Conservation (phyloP, 495 filamentous ascomycete genomes). For the Hypoxylon fuscum region DNA sequence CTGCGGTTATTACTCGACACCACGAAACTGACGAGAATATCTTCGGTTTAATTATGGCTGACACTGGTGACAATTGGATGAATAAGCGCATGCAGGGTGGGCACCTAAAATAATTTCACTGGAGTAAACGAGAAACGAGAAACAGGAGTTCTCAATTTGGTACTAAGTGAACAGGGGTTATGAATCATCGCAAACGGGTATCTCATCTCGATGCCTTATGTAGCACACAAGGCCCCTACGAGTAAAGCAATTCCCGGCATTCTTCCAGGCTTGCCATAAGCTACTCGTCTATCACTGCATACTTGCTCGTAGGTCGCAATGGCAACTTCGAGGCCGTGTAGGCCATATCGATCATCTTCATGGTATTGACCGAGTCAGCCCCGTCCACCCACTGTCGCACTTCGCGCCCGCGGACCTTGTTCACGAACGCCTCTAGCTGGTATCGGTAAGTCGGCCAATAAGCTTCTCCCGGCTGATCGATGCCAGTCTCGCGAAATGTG, state of each 20-base stretch:
- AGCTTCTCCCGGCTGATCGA: constrained; percentile 48
- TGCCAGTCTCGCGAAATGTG: constrained; percentile 49
- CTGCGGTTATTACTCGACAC: too few species aligned
- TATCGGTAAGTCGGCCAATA: constrained; percentile 63
- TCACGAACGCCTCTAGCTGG: constrained; percentile 67
- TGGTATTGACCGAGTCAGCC: constrained; percentile 61
- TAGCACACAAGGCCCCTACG: too few species aligned
- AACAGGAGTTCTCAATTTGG: too few species aligned
- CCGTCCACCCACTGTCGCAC: constrained; percentile 59
- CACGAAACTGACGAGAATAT: too few species aligned
- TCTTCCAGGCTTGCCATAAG: not conserved
- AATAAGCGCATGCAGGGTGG: too few species aligned
- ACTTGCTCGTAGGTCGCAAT: constrained; percentile 50
- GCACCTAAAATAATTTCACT: too few species aligned
- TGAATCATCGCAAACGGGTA: too few species aligned
- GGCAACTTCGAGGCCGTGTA: constrained; percentile 60
- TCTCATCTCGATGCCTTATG: too few species aligned
- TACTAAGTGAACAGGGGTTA: too few species aligned
- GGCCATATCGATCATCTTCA: constrained; percentile 62
- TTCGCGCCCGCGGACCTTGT: constrained; percentile 58
- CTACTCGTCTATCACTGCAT: not conserved
- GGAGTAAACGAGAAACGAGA: too few species aligned
- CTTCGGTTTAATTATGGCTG: too few species aligned
- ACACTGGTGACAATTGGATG: too few species aligned
- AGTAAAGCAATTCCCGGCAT: not conserved